phyloP scores from a whole-genome alignment of 768 basidiomycete species.

The Podaxis sp. region DNA sequence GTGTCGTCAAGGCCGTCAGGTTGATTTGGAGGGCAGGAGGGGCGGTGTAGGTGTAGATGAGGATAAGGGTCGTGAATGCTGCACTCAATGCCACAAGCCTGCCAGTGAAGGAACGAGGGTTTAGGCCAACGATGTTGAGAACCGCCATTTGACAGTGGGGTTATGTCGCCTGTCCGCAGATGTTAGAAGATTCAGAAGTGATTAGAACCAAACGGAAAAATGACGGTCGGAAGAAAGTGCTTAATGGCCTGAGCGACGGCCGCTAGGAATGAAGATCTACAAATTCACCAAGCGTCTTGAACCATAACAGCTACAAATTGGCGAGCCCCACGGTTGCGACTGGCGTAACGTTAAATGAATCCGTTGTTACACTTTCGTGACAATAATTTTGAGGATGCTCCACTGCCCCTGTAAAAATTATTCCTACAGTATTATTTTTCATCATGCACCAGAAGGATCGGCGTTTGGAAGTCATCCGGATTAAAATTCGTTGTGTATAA shows the following conservation, averaged over 20 bases:
- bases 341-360: no score
- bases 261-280: background rate
- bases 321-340: background rate
- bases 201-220: background rate
- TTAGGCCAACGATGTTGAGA: conserved; percentile 19
- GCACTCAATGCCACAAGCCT: conserved; percentile 19
- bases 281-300: background rate
- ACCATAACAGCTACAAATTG: conserved; percentile 4
- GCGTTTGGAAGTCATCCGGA: no score
- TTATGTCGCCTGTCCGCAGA: background rate
- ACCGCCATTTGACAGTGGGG: conserved; percentile 4
- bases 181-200: background rate
- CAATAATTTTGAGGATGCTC: no score
- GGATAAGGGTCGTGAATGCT: conserved; percentile 20
- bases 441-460: no score
- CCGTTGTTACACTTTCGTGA: no score
- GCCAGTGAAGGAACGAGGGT: conserved; percentile 20
- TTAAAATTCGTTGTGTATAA: no score
- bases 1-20: background rate
- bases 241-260: background rate
- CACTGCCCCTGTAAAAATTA: no score
- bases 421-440: no score
- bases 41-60: conserved; percentile 25
- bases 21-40: conserved; percentile 7
- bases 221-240: background rate